Base-by-base conservation (phyloP, 305 asterid genomes). In the Nicotiana rustica region DNA sequence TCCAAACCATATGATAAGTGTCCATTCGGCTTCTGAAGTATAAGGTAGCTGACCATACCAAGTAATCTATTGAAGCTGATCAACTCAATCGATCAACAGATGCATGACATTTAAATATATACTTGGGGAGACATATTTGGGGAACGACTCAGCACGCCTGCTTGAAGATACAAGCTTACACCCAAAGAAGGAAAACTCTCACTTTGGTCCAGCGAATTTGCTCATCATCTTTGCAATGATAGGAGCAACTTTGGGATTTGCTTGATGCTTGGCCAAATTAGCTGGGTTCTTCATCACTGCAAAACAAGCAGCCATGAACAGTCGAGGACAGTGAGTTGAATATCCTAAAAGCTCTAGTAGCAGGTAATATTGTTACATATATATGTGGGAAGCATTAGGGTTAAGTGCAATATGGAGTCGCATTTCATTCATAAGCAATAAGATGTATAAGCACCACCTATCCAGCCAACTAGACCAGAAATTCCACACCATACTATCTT, bases 261-360 rank as follows among this genome's bases (percentile, higher is more conserved):
- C 88, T 84, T 94, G 98, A 87, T 95, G 97, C 87, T 95, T 91
- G 79, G 92, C 95, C 84, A 95, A 84, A 89, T 92, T 95, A n/a
- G 97, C 95, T 67, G 97, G 98, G 87, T 94, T 92, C 88, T 92
- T 91, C 98, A 93, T 94, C 64, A 95, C 99, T 95, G 92, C 88
- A 89, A 41, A 81, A 65, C 41, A 65, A 65, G 5, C 67, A 61
- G 67, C 67, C 67, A 61, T 61, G 67, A 61, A 19, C 35, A 61
- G 15, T 56, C 19, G 6, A 56, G 6, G 0, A 57, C 65, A 5
- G 6, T 59, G 65, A 18, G 31, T 61, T 18, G 67, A 61, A 57
- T 57, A 57, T 17, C 21, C 82, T 31, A 80, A 67, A 73, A 64
- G 19, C 19, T 57, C 25, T 3, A 57, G 21, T 1, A 17, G 10